phyloP scores from a whole-genome alignment of 805 yeast species.

The Candida montana region DNA sequence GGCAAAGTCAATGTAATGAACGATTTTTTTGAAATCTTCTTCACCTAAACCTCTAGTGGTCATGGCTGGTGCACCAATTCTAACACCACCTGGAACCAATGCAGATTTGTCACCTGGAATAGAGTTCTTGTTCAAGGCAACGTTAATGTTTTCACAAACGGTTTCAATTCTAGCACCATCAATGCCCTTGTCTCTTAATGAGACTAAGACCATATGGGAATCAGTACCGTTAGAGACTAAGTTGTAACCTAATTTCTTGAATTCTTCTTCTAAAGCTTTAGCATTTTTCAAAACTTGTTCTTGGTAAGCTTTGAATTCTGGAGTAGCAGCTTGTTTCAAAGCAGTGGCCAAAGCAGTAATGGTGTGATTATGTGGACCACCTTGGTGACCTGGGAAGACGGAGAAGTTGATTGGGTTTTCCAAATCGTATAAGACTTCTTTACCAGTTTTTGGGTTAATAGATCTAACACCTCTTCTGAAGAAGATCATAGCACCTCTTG shows the following conservation, averaged over 20 bases:
- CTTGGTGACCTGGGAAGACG: conserved; percentile 99
- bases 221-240: conserved; percentile 93
- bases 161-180: conserved; percentile 97
- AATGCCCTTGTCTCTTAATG: conserved; percentile 65
- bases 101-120: conserved; percentile 97
- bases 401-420: conserved; percentile 92
- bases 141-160: conserved; percentile 81
- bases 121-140: conserved; percentile 94
- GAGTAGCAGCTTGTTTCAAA: conserved; percentile 82
- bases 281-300: conserved; percentile 79
- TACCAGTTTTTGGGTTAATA: conserved; percentile 69
- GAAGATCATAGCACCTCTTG: conserved; percentile 98
- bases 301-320: conserved; percentile 87
- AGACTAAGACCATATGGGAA: conserved; percentile 84
- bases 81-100: conserved; percentile 89
- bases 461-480: conserved; percentile 91
- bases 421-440: conserved; percentile 78
- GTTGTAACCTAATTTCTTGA: conserved; percentile 57
- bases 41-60: conserved; percentile 87
- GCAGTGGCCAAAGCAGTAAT: conserved; percentile 95
- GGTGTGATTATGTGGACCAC: conserved; percentile 99
- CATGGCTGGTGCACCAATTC: conserved; percentile 99
- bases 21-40: conserved; percentile 75
- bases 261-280: conserved; percentile 63
- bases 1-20: conserved; percentile 73